Conservation (phyloP, 306 rosid genomes). For the Lathyrus aphaca region DNA sequence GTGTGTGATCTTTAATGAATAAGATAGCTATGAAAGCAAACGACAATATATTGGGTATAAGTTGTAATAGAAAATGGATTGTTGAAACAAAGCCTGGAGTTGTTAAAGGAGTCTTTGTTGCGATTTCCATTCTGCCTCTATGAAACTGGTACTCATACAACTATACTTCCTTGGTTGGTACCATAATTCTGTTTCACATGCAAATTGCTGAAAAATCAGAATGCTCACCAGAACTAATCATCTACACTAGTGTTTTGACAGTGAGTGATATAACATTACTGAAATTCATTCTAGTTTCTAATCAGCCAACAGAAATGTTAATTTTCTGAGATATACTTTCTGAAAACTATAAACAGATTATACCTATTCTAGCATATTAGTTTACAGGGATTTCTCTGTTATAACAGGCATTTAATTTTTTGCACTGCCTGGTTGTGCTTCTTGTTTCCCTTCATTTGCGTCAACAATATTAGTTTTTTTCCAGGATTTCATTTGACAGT, state of each 20-base stretch:
- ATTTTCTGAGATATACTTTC: conserved; percentile 1
- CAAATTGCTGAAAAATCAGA: conserved; percentile 27
- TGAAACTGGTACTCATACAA: background rate
- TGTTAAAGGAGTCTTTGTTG: background rate
- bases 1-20: background rate
- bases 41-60: background rate
- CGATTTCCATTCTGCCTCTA: conserved; percentile 11
- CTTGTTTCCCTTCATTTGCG: background rate
- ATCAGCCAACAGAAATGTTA: background rate
- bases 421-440: conserved; percentile 26
- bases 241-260: background rate
- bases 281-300: conserved; percentile 8
- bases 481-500: conserved; percentile 18
- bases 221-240: conserved; percentile 1
- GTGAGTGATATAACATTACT: background rate
- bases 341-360: conserved; percentile 3
- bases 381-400: conserved; percentile 11
- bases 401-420: conserved; percentile 4
- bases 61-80: conserved; percentile 12
- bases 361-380: conserved; percentile 14
- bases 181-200: conserved; percentile 9
- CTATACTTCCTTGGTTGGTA: conserved; percentile 13
- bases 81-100: conserved; percentile 8
- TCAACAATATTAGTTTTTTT: conserved; percentile 13
- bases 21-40: background rate